phyloP scores from a whole-genome alignment of 2,329 filamentous ascomycete species.

The Fusarium stilboides region DNA sequence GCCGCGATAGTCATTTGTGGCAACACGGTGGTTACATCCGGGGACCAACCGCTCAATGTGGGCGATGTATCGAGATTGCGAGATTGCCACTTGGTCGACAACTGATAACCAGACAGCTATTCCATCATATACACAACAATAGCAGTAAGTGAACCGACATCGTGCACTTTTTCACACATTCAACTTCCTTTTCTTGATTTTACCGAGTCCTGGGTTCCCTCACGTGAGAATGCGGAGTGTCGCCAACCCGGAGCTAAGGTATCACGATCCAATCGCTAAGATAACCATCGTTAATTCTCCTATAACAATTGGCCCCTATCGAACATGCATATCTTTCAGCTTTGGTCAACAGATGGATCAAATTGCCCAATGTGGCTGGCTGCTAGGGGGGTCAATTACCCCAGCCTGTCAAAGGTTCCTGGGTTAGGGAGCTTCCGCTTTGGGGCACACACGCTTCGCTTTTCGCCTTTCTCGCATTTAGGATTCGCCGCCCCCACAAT shows the following conservation, averaged over 20 bases:
- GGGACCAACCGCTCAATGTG: neutral
- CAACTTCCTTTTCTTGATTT: neutral
- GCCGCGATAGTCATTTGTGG: neutral
- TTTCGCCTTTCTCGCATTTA: neutral
- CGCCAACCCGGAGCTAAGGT: neutral
- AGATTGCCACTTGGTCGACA: conserved; percentile 3
- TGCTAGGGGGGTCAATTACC: conserved; percentile 5
- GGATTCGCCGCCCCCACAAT: conserved; percentile 5
- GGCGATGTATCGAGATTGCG: neutral
- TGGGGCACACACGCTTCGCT: conserved; percentile 19
- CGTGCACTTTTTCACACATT: neutral
- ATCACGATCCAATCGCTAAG: neutral
- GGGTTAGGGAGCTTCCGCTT: conserved; percentile 33
- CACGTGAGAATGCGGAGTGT: conserved; percentile 1
- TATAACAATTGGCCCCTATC: conserved; percentile 18
- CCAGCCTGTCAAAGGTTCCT: conserved; percentile 41
- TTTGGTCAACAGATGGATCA: neutral
- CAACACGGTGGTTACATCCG: neutral
- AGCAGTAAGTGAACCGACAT: neutral
- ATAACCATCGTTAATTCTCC: neutral
- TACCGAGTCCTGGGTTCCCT: neutral
- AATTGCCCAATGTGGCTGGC: neutral
- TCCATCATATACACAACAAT: too few species aligned
- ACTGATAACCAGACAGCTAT: neutral
- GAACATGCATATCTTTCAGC: conserved; percentile 12